Evolutionary conservation across 1,139 yeast species (phyloP).

Genomic region (Saccharomyces hybrid): DNA sequence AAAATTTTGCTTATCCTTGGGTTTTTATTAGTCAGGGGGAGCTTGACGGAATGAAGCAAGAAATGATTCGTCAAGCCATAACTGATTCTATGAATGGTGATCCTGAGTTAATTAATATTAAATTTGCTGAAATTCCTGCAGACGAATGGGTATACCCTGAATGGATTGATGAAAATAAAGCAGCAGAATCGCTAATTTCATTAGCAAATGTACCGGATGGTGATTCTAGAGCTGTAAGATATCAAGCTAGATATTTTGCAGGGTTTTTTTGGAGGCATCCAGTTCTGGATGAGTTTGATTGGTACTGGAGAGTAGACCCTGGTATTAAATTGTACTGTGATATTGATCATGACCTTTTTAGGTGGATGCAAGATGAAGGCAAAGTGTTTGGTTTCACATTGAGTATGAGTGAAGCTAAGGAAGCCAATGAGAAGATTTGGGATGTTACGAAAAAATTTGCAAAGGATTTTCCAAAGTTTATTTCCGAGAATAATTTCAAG

Average conservation of each 20-base stretch:
- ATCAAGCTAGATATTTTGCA: constrained; percentile 85
- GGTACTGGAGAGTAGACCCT: constrained; percentile 95
- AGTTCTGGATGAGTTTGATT: constrained; percentile 60
- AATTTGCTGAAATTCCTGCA: constrained; percentile 11
- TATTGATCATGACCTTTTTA: constrained; percentile 70
- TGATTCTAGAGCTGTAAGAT: constrained; percentile 56
- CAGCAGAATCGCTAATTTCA: constrained; percentile 42
- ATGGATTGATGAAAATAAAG: constrained; percentile 51
- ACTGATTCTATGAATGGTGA: constrained; percentile 7
- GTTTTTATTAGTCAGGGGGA: constrained; percentile 56
- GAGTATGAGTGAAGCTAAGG: constrained; percentile 70
- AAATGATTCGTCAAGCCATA: background rate
- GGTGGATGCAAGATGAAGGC: constrained; percentile 67
- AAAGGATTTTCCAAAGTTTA: constrained; percentile 41
- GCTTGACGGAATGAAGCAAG: constrained; percentile 32
- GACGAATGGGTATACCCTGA: constrained; percentile 52
- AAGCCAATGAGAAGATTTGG: constrained; percentile 75
- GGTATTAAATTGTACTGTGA: constrained; percentile 71
- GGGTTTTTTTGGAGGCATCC: constrained; percentile 82
- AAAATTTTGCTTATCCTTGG: constrained; percentile 60
- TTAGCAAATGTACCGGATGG: constrained; percentile 56
- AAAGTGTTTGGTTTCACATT: constrained; percentile 72
- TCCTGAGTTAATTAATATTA: constrained; percentile 2
- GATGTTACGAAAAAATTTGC: constrained; percentile 59
- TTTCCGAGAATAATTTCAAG: background rate